Conservation (phyloP, 805 yeast genomes). For the Cyberlindnera euphorbiiphila region DNA sequence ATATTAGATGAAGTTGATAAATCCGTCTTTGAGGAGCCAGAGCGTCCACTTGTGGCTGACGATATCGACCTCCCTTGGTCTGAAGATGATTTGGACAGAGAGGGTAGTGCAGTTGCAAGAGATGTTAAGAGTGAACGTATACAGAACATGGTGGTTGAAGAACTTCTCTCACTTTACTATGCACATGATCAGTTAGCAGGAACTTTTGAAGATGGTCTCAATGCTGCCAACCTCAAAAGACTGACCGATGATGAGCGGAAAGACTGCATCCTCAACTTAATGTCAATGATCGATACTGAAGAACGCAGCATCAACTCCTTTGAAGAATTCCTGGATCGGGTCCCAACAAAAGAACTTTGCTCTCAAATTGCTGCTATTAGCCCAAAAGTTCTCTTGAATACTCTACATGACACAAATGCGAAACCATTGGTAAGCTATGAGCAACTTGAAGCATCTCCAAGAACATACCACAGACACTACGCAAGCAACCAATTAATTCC, state of each 20-base stretch:
- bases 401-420: background rate
- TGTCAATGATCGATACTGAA: slow-evolving; percentile 6
- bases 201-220: slow-evolving; percentile 5
- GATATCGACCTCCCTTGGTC: slow-evolving; percentile 9
- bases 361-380: slow-evolving; percentile 1
- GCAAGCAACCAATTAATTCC: background rate
- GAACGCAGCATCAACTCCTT: slow-evolving; percentile 7
- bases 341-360: slow-evolving; percentile 9
- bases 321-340: slow-evolving; percentile 7
- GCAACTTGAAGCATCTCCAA: slow-evolving; percentile 3
- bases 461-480: slow-evolving; percentile 4
- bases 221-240: background rate
- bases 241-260: slow-evolving; percentile 1
- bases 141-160: slow-evolving; percentile 12
- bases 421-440: slow-evolving; percentile 8
- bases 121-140: slow-evolving; percentile 5
- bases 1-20: background rate
- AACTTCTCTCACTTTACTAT: slow-evolving; percentile 5
- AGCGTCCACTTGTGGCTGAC: background rate
- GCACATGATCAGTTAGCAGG: background rate
- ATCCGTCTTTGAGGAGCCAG: background rate
- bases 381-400: background rate
- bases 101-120: slow-evolving; percentile 2
- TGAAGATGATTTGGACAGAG: slow-evolving; percentile 11
- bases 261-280: background rate